Evolutionary conservation across 169 alveolate species (phyloP).

Genomic region (Miamiensis avidus): DNA sequence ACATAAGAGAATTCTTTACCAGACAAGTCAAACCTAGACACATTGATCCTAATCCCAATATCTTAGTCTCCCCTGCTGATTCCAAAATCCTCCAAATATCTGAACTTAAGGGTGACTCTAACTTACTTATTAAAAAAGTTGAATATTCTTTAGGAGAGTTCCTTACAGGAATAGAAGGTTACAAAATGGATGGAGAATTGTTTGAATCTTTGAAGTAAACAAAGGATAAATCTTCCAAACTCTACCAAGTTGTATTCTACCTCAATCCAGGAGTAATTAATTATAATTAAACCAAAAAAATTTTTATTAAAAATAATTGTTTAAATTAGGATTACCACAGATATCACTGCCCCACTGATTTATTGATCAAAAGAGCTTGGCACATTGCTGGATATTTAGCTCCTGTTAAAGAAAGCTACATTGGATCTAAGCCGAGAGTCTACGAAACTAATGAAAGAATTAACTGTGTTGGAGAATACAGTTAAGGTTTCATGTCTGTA

Average conservation of each 20-base stretch:
- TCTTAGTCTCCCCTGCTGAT: constrained; percentile 73
- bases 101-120: constrained; percentile 52
- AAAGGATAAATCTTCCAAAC: constrained; percentile 52
- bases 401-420: constrained; percentile 64
- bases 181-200: constrained; percentile 15
- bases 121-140: constrained; percentile 70
- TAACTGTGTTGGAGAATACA: constrained; percentile 83
- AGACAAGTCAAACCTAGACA: constrained; percentile 57
- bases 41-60: constrained; percentile 14
- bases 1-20: constrained; percentile 66
- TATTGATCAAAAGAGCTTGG: constrained; percentile 65
- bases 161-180: constrained; percentile 55
- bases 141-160: constrained; percentile 67
- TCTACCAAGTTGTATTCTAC: constrained; percentile 72
- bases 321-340: constrained; percentile 87
- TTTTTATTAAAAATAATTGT: too few species aligned
- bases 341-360: constrained; percentile 88
- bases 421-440: constrained; percentile 53
- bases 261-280: constrained; percentile 77
- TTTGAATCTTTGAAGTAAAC: constrained; percentile 36
- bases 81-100: constrained; percentile 69
- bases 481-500: constrained; percentile 74
- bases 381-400: constrained; percentile 86
- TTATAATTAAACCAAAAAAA: too few species aligned
- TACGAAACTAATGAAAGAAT: constrained; percentile 90